A percentile compares a stretch with the other conserved stretches of the same genome.
Conservation (phyloP, 1,284 basidiomycete genomes). For the Cryptococcus sp. region DNA sequence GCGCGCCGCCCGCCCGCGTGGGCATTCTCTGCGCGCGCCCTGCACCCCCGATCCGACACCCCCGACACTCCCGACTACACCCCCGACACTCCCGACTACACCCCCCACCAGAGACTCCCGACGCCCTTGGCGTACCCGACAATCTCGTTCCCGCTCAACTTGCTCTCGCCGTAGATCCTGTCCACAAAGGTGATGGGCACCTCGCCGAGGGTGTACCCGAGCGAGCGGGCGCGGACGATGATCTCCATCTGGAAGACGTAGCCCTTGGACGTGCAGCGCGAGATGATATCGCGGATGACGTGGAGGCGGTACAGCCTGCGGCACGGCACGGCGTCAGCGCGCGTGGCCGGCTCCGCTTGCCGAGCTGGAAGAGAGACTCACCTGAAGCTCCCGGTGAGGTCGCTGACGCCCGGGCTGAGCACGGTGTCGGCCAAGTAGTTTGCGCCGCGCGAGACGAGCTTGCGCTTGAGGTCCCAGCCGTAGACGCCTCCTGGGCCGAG, state of each 20-base stretch:
- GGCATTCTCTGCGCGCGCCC: too few relatives aligned
- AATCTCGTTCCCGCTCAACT: constrained; percentile 81
- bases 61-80: too few relatives aligned
- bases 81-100: constrained; percentile 36
- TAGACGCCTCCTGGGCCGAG: constrained; percentile 71
- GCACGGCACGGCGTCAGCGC: too few relatives aligned
- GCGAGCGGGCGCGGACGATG: constrained; percentile 79
- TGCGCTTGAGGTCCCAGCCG: constrained; percentile 84
- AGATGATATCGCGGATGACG: constrained; percentile 76
- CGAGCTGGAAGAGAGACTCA: constrained; percentile 45
- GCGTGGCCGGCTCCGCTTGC: neutral
- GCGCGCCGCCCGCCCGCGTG: too few relatives aligned
- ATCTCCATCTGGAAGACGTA: constrained; percentile 98
- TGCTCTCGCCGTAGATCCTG: constrained; percentile 86
- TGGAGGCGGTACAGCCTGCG: constrained; percentile 71
- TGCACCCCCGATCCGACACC: too few relatives aligned
- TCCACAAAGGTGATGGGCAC: constrained; percentile 92
- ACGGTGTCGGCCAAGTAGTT: constrained; percentile 82
- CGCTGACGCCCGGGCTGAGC: constrained; percentile 75
- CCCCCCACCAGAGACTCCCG: constrained; percentile 68
- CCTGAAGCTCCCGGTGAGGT: constrained; percentile 84
- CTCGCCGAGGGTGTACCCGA: constrained; percentile 81
- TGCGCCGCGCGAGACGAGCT: constrained; percentile 77
- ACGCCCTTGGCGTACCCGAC: constrained; percentile 86
- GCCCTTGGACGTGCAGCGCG: constrained; percentile 75